phyloP scores from a whole-genome alignment of 73 alveolate species.

The Urostyla sp. region DNA sequence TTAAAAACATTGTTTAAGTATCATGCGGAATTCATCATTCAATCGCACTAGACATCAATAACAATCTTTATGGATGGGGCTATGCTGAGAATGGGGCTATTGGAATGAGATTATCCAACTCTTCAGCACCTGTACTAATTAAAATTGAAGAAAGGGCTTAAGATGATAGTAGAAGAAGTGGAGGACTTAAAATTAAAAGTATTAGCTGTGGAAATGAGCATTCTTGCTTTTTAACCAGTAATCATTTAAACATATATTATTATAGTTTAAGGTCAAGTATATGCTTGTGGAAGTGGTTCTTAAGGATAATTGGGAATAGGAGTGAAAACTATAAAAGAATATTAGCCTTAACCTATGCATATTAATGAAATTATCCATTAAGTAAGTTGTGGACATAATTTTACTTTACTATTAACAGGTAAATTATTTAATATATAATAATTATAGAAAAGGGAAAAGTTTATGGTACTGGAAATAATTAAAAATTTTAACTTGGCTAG shows the following conservation, averaged over 20 bases:
- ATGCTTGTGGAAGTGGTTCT: slow-evolving; percentile 25
- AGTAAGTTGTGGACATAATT: slow-evolving; percentile 1
- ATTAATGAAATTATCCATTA: not conserved
- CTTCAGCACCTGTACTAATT: not conserved
- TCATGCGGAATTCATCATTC: slow-evolving; percentile 24
- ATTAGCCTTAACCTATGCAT: not conserved
- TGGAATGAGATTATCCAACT: slow-evolving; percentile 37
- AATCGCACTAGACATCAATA: not conserved
- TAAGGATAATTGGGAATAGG: slow-evolving; percentile 46
- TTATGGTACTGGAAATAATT: slow-evolving; percentile 39
- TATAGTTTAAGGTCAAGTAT: slow-evolving; percentile 16
- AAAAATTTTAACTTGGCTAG: not conserved
- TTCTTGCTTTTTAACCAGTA: slow-evolving; percentile 5
- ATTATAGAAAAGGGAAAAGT: not conserved
- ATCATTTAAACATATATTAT: no score
- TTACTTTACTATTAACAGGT: slow-evolving; percentile 6
- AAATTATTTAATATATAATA: no score
- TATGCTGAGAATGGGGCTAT: slow-evolving; percentile 38
- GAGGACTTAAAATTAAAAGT: not conserved
- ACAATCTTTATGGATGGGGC: slow-evolving; percentile 50
- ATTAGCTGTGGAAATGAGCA: slow-evolving; percentile 7
- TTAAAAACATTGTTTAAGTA: not conserved
- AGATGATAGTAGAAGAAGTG: not conserved
- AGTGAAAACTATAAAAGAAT: slow-evolving; percentile 1
- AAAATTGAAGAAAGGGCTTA: not conserved